A percentile compares a stretch with the other conserved stretches of the same genome.
phyloP scores from a whole-genome alignment of 208 protist genomes.

The Porcisia deanei region DNA sequence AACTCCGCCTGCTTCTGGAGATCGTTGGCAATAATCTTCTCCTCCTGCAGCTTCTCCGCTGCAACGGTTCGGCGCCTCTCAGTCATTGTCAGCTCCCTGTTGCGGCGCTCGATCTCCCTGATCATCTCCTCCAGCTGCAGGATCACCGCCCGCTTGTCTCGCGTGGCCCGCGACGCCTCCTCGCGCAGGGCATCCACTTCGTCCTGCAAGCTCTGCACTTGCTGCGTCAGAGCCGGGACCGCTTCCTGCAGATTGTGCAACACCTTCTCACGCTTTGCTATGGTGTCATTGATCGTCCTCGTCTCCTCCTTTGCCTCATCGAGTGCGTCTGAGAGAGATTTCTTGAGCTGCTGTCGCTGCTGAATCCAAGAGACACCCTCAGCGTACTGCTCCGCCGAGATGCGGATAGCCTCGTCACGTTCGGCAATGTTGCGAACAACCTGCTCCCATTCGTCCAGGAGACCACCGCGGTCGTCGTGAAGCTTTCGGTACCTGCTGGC shows the following conservation, averaged over 20 bases:
- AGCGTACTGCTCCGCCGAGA: conserved; percentile 72
- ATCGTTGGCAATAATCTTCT: conserved; percentile 47
- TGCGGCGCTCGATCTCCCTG: conserved; percentile 36
- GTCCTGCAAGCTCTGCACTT: conserved; percentile 72
- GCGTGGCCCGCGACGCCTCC: conserved; percentile 43
- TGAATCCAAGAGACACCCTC: conserved; percentile 70
- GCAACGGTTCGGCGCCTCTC: conserved; percentile 28
- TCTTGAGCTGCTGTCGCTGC: conserved; percentile 57
- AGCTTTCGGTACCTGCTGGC: conserved; percentile 90
- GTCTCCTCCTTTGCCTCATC: conserved; percentile 49
- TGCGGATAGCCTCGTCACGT: conserved; percentile 85
- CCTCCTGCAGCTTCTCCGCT: conserved; percentile 38
- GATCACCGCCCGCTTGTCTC: conserved; percentile 44
- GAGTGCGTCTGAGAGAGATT: conserved; percentile 31
- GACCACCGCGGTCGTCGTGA: conserved; percentile 83
- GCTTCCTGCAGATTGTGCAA: conserved; percentile 49
- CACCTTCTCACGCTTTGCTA: conserved; percentile 54
- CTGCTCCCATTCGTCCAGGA: conserved; percentile 92
- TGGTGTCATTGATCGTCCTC: conserved; percentile 52
- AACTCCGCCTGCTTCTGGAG: conserved; percentile 63
- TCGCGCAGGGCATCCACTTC: conserved; percentile 79
- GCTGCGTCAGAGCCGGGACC: conserved; percentile 39
- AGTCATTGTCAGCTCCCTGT: conserved; percentile 33
- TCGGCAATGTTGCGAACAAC: conserved; percentile 86
- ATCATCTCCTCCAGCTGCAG: conserved; percentile 36